Percentiles rank a stretch among this genome's conserved stretches.
Evolutionary conservation across 306 rosid species (phyloP).

Genomic region (Rosa persica): DNA sequence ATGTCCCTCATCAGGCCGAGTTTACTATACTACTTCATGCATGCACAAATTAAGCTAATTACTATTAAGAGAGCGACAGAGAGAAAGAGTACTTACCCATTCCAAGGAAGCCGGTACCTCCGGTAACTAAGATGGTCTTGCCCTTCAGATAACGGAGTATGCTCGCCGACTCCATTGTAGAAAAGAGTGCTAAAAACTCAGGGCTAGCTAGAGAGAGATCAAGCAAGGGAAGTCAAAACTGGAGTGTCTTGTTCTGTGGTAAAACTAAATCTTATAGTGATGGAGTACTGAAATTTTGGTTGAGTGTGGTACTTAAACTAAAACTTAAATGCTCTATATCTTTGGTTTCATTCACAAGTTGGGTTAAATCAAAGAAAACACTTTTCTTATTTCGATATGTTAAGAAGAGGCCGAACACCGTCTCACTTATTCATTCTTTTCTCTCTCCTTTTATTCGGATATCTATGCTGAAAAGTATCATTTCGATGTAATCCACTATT

Average conservation of each 20-base stretch:
- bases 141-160: conserved; percentile 10
- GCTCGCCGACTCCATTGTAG: conserved; percentile 36
- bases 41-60: background rate
- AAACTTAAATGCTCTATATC: background rate
- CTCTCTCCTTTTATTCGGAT: background rate
- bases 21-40: background rate
- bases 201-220: background rate
- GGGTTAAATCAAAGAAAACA: background rate
- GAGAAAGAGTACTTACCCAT: conserved; percentile 3
- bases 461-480: background rate
- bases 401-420: background rate
- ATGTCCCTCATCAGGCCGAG: background rate
- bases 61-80: background rate
- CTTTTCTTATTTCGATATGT: background rate
- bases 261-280: background rate
- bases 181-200: background rate
- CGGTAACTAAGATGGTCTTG: conserved; percentile 32
- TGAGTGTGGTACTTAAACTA: background rate
- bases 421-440: background rate
- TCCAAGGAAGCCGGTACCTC: conserved; percentile 26
- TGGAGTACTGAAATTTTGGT: background rate
- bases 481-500: background rate
- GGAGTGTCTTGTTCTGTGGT: background rate
- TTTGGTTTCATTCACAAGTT: background rate
- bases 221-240: background rate